A percentile compares a stretch with the other conserved stretches of the same genome.
phyloP scores from a whole-genome alignment of 345 rosid species.

The Garcia nutans region DNA sequence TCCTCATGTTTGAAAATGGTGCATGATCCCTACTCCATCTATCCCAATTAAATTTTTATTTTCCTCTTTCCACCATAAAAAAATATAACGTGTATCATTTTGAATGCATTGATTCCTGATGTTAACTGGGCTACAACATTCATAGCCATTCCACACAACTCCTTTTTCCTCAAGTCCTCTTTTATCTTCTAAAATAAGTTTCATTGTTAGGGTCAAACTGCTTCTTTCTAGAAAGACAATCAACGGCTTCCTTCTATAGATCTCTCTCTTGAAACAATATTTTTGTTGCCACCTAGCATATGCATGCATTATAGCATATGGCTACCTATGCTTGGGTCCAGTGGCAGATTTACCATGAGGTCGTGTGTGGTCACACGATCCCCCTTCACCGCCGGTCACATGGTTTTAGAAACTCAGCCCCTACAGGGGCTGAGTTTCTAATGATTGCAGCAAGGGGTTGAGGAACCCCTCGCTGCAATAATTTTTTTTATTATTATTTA shows the following conservation, averaged over 20 bases:
- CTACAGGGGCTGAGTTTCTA: too few species aligned
- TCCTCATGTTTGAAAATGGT: not conserved
- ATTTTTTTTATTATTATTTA: too few species aligned
- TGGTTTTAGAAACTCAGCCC: too few species aligned
- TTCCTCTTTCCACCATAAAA: not conserved
- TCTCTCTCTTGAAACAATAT: not conserved
- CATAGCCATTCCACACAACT: not conserved
- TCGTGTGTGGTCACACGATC: too few species aligned
- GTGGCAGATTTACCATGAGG: too few species aligned
- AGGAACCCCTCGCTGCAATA: too few species aligned
- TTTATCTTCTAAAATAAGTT: not conserved
- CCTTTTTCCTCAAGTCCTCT: not conserved
- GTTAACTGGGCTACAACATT: not conserved
- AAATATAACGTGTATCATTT: not conserved
- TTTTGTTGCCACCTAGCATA: not conserved
- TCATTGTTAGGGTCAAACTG: not conserved
- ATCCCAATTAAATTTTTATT: not conserved
- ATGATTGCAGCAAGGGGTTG: too few species aligned
- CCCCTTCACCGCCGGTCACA: too few species aligned
- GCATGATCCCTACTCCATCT: not conserved
- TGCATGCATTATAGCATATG: not conserved
- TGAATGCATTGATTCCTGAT: not conserved
- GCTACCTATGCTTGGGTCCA: too few species aligned
- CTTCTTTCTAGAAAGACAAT: not conserved
- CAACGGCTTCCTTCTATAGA: not conserved